Evolutionary conservation across 257 asterid species (phyloP).

Genomic region (Gynochthodes officinalis): DNA sequence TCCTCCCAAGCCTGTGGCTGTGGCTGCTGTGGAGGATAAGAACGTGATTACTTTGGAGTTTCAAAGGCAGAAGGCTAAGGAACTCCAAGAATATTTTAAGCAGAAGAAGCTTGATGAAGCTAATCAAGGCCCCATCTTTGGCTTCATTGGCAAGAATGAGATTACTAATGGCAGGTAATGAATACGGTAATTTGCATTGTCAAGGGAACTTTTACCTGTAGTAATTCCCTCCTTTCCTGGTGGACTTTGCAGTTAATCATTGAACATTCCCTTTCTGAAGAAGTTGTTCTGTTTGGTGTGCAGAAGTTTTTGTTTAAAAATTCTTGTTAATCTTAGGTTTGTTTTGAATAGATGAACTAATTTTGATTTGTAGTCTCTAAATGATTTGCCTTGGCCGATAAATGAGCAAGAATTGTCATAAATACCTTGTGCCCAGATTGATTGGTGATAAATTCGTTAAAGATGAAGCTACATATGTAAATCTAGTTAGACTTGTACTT

Average conservation of each 20-base stretch:
- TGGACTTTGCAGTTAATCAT: neutral
- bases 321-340: neutral
- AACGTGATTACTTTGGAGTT: conserved; percentile 70
- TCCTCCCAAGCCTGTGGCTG: conserved; percentile 44
- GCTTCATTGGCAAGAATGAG: conserved; percentile 86
- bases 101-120: conserved; percentile 85
- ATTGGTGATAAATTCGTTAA: neutral
- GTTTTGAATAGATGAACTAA: neutral
- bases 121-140: conserved; percentile 90
- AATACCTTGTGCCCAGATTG: neutral
- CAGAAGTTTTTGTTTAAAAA: too few relatives aligned
- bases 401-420: neutral
- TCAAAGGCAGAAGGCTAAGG: conserved; percentile 97
- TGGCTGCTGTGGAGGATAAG: conserved; percentile 38
- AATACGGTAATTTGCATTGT: neutral
- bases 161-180: conserved; percentile 87
- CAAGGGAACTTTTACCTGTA: neutral
- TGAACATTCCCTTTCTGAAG: neutral
- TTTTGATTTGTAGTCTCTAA: neutral
- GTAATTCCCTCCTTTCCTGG: neutral
- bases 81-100: conserved; percentile 86
- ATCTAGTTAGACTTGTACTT: neutral
- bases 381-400: neutral
- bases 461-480: neutral
- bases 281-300: neutral